A percentile compares a stretch with the other conserved stretches of the same genome.
phyloP scores from a whole-genome alignment of 331 rosid genomes.

The Telfairia occidentalis region DNA sequence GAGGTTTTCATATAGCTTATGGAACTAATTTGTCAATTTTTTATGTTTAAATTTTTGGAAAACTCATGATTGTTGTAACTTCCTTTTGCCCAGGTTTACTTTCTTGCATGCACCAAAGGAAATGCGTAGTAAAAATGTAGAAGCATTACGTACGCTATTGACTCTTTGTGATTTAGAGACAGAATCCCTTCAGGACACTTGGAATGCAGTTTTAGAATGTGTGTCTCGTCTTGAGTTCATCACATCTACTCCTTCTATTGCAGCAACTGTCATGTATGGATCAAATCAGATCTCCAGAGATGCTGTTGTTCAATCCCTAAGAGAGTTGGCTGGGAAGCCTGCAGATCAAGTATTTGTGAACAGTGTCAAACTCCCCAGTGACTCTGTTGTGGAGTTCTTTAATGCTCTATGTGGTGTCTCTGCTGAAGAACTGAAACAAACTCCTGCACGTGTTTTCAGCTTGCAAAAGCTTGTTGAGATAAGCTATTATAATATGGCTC shows the following conservation, averaged over 20 bases:
- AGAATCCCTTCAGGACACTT: conserved; percentile 86
- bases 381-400: conserved; percentile 89
- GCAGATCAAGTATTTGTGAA: conserved; percentile 93
- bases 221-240: conserved; percentile 92
- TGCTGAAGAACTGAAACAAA: conserved; percentile 91
- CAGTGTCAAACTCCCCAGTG: conserved; percentile 92
- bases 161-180: conserved; percentile 65
- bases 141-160: conserved; percentile 79
- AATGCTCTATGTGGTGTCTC: conserved; percentile 97
- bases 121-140: conserved; percentile 97
- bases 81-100: conserved; percentile 61
- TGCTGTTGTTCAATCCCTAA: conserved; percentile 80
- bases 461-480: conserved; percentile 98
- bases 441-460: conserved; percentile 97
- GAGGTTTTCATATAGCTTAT: background rate
- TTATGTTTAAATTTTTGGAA: conserved; percentile 16
- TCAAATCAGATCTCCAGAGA: conserved; percentile 97
- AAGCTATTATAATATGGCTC: conserved; percentile 98
- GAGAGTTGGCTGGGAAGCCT: conserved; percentile 89
- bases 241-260: conserved; percentile 65
- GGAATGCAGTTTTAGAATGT: conserved; percentile 99
- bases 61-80: conserved; percentile 14
- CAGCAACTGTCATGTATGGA: conserved; percentile 90
- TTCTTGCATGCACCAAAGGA: conserved; percentile 99
- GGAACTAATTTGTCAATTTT: background rate